Evolutionary conservation across 148 eudicot genomes (phyloP), one percentile per base, ranked within the genome.

Genomic region (Chenopodium album): DNA sequence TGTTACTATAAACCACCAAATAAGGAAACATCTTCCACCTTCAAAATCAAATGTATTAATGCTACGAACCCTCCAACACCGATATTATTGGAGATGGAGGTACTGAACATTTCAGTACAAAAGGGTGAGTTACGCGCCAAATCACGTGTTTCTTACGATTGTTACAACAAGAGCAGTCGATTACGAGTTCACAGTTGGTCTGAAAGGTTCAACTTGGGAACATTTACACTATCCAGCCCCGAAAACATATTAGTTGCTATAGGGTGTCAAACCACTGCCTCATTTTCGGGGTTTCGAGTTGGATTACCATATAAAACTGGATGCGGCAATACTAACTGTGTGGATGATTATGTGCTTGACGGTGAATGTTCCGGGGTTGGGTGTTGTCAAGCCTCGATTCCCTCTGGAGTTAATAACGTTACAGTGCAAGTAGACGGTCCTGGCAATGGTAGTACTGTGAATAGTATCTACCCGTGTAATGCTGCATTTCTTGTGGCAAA

Each of bases 281-380:
- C 16, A 54, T 67, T 78, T 29, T 1, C 12, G 11, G 80, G 80
- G 8, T 12, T 37, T 5, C 80, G 80, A 26, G 34, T 47, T 48
- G 16, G 44, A 0, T 63, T 41, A 3, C 8, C 0, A 7, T 73
- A 73, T 29, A 46, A 1, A 0, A 80, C 73, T 1, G 83, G 83
- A 29, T 80, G 83, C 65, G 48, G 48, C 78, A 29, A 32, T 32
- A 2, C 78, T 28, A 16, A 16, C 0, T 80, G 83, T 14, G 1
- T 19, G 2, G 7, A 13, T 7, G 4, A 64, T 0, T 73, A 80
- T 46, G 78, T 65, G 1, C 13, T 12, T 0, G 23, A 80, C 29
- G 78, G 78, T 4, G 54, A 56, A 9, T 80, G 83, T 26, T 46
- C 78, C 0, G 83, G 83, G 34, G 3, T 50, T 29, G 83, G 83